Percentiles rank a stretch among this genome's conserved stretches.
Conservation (phyloP, 306 rosid species). For the Begonia peltatifolia region DNA sequence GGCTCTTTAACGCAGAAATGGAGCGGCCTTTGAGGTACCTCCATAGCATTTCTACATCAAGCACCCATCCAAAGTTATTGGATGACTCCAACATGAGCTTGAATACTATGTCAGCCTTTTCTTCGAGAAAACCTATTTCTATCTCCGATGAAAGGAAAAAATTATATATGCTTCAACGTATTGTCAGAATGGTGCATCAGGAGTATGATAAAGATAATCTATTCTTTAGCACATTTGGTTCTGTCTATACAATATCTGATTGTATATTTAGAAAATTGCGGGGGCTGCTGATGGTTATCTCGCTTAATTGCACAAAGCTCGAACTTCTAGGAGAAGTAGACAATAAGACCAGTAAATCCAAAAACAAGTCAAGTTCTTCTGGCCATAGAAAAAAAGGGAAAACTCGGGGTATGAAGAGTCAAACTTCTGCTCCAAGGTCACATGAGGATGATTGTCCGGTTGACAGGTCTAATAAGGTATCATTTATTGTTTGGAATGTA, state of each 20-base stretch:
- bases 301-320: slow-evolving; percentile 78
- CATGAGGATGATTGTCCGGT: slow-evolving; percentile 16
- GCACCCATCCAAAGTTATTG: slow-evolving; percentile 20
- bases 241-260: slow-evolving; percentile 72
- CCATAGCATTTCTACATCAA: slow-evolving; percentile 20
- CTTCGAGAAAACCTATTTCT: slow-evolving; percentile 44
- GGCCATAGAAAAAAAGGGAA: slow-evolving; percentile 69
- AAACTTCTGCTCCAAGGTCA: slow-evolving; percentile 29
- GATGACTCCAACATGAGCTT: slow-evolving; percentile 44
- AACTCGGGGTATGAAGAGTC: slow-evolving; percentile 37
- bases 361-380: slow-evolving; percentile 43
- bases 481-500: slow-evolving; percentile 11
- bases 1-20: slow-evolving; percentile 41
- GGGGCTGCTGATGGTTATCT: slow-evolving; percentile 75
- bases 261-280: slow-evolving; percentile 64
- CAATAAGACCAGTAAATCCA: slow-evolving; percentile 42
- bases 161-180: slow-evolving; percentile 59
- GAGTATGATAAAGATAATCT: slow-evolving; percentile 46
- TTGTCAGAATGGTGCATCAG: slow-evolving; percentile 29
- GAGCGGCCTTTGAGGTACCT: slow-evolving; percentile 29
- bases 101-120: slow-evolving; percentile 35
- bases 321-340: slow-evolving; percentile 58
- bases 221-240: slow-evolving; percentile 68
- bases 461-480: slow-evolving; percentile 40
- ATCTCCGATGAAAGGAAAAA: slow-evolving; percentile 36